Percentiles rank a stretch among this genome's conserved stretches.
These are phyloP conservation scores for Parathielavia hyrcaniae DNA, from an alignment of 495 filamentous ascomycete genomes.

Conservation along the genomic window DNA sequence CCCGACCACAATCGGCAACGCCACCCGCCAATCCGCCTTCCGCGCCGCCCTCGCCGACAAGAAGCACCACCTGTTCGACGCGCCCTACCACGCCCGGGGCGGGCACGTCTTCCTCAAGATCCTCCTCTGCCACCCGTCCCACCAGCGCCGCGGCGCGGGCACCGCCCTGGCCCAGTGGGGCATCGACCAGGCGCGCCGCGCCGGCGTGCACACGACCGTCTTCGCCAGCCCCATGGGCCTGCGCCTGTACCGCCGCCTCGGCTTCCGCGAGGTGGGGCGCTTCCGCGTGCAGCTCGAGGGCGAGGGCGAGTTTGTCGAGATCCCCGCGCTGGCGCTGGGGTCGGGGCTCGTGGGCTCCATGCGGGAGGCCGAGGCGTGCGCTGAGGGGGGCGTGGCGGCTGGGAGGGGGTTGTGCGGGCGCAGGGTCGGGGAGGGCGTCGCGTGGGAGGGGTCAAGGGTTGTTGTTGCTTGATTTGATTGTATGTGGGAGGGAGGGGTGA, in stretches of 20 bases:
- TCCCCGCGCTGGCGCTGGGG: slow-evolving; percentile 22
- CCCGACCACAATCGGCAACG: slow-evolving; percentile 23
- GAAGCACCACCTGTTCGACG: slow-evolving; percentile 24
- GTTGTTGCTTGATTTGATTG: slow-evolving; percentile 1
- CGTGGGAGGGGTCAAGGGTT: neutral
- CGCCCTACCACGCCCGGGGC: slow-evolving; percentile 5
- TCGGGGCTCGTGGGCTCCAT: neutral
- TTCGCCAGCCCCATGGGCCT: slow-evolving; percentile 31
- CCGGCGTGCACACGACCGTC: slow-evolving; percentile 24
- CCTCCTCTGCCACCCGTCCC: slow-evolving; percentile 45
- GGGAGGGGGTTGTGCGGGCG: neutral
- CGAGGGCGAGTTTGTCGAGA: slow-evolving; percentile 26
- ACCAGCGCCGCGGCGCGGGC: slow-evolving; percentile 46
- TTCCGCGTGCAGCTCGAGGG: slow-evolving; percentile 28
- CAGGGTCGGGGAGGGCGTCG: neutral
- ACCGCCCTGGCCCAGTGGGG: slow-evolving; percentile 48
- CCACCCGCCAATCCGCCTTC: slow-evolving; percentile 24
- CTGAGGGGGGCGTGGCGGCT: neutral
- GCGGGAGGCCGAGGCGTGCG: neutral
- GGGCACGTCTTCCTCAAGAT: slow-evolving; percentile 42
- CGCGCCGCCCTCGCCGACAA: slow-evolving; percentile 15
- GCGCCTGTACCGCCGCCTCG: slow-evolving; percentile 25
- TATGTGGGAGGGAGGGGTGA: neutral
- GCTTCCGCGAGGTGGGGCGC: slow-evolving; percentile 27
- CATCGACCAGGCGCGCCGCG: slow-evolving; percentile 26